Conservation (phyloP, 177 flowering plant species). For the Vitis hybrid region DNA sequence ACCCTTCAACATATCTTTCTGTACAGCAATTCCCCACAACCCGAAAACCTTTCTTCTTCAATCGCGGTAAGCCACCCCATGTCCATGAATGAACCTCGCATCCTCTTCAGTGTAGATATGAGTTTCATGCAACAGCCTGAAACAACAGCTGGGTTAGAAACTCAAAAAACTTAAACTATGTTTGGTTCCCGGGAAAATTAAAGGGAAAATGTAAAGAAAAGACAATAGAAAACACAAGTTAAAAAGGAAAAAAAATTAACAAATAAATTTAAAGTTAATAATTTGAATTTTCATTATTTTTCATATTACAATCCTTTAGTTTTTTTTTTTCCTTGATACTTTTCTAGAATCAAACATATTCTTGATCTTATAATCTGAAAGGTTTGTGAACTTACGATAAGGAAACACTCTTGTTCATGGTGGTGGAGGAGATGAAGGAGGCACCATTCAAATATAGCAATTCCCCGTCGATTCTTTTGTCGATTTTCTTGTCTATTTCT, state of each 20-base stretch:
- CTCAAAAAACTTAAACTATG: background rate
- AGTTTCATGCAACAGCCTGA: conserved; percentile 72
- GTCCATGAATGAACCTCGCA: conserved; percentile 80
- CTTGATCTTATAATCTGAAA: too few relatives aligned
- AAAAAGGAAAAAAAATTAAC: too few relatives aligned
- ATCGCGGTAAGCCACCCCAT: conserved; percentile 50
- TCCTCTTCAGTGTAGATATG: conserved; percentile 75
- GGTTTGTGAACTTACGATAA: conserved; percentile 42
- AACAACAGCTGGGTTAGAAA: background rate
- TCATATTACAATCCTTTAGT: too few relatives aligned
- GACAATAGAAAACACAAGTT: too few relatives aligned
- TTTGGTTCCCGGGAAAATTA: background rate
- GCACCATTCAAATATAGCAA: conserved; percentile 64
- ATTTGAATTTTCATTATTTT: too few relatives aligned
- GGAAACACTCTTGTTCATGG: conserved; percentile 64
- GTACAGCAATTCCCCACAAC: conserved; percentile 24
- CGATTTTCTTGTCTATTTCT: conserved; percentile 59
- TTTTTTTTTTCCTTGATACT: too few relatives aligned
- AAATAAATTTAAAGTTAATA: too few relatives aligned
- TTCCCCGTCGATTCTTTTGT: conserved; percentile 64
- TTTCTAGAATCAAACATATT: too few relatives aligned
- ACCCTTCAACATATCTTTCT: background rate
- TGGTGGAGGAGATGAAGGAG: conserved; percentile 59
- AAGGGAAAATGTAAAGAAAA: too few relatives aligned
- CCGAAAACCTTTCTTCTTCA: conserved; percentile 14